phyloP scores from a whole-genome alignment of 1,284 basidiomycete species.

The Fomitopsis schrenkii region DNA sequence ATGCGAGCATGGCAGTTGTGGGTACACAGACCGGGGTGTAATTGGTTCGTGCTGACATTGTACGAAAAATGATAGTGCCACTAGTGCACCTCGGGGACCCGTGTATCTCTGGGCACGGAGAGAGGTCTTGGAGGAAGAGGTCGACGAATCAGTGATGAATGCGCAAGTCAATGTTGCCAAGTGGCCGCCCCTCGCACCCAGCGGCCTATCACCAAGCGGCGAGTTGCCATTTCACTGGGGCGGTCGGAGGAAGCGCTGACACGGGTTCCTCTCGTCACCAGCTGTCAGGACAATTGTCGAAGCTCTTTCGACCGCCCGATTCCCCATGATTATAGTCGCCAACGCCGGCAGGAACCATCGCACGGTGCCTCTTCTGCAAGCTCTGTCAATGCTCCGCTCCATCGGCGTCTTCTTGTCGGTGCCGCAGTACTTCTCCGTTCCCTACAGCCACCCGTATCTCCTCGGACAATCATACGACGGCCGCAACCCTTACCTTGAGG shows the following conservation, averaged over 20 bases:
- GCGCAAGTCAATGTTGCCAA: conserved; percentile 29
- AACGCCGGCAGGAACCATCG: conserved; percentile 53
- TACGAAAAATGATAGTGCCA: conserved; percentile 38
- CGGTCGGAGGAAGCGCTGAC: background rate
- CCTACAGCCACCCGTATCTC: conserved; percentile 53
- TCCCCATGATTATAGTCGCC: conserved; percentile 63
- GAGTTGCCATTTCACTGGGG: conserved; percentile 5
- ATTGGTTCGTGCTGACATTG: background rate
- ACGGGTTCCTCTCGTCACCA: conserved; percentile 33
- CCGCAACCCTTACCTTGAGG: conserved; percentile 40
- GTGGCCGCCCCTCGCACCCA: conserved; percentile 49
- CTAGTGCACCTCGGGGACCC: conserved; percentile 63
- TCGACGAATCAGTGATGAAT: conserved; percentile 35
- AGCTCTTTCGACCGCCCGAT: conserved; percentile 45
- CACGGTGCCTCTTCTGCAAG: conserved; percentile 43
- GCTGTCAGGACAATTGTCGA: conserved; percentile 40
- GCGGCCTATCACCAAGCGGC: conserved; percentile 47
- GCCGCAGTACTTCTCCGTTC: conserved; percentile 49
- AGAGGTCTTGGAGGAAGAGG: conserved; percentile 64
- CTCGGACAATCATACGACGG: conserved; percentile 47
- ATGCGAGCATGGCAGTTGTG: conserved; percentile 62
- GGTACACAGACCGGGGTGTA: background rate
- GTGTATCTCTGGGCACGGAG: conserved; percentile 72
- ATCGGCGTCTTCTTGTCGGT: conserved; percentile 54
- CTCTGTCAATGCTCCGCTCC: conserved; percentile 46